Percentiles rank a stretch among this genome's conserved stretches.
Conservation (phyloP, 2,329 filamentous ascomycete species). For the Zopfia rhizophila region DNA sequence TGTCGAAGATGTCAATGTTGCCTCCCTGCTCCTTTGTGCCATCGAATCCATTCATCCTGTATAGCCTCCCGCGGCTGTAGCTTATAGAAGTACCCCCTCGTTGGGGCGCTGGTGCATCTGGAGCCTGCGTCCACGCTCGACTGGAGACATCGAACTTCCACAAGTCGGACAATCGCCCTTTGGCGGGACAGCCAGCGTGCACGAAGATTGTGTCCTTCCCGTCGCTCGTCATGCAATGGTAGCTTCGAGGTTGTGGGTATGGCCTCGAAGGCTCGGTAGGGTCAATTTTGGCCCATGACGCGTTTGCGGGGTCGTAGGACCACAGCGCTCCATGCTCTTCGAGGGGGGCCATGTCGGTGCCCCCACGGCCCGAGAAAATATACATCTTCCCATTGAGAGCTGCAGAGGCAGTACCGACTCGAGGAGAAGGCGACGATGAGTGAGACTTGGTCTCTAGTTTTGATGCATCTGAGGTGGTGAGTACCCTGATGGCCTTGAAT, state of each 20-base stretch:
- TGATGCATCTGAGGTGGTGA: slow-evolving; percentile 61
- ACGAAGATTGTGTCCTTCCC: slow-evolving; percentile 77
- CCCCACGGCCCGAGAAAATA: slow-evolving; percentile 82
- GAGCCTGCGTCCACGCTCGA: slow-evolving; percentile 73
- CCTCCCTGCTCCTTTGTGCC: slow-evolving; percentile 76
- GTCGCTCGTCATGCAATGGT: slow-evolving; percentile 73
- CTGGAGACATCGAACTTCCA: slow-evolving; percentile 79
- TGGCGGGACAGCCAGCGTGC: slow-evolving; percentile 77
- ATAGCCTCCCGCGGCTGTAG: slow-evolving; percentile 71
- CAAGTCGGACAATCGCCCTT: slow-evolving; percentile 72
- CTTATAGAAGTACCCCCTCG: slow-evolving; percentile 76
- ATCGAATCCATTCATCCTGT: slow-evolving; percentile 84
- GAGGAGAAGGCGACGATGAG: slow-evolving; percentile 67
- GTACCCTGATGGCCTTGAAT: slow-evolving; percentile 30
- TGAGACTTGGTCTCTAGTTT: slow-evolving; percentile 35
- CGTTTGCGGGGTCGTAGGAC: slow-evolving; percentile 74
- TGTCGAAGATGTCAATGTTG: slow-evolving; percentile 70
- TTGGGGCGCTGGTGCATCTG: slow-evolving; percentile 72
- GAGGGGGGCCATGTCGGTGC: slow-evolving; percentile 73
- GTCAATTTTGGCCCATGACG: slow-evolving; percentile 72
- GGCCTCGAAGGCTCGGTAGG: slow-evolving; percentile 62
- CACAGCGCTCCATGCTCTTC: slow-evolving; percentile 80
- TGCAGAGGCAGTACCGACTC: slow-evolving; percentile 78
- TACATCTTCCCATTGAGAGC: slow-evolving; percentile 77
- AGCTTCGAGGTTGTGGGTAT: slow-evolving; percentile 74